phyloP scores from a whole-genome alignment of 2,329 filamentous ascomycete genomes.

The Aspergillus clavatus region DNA sequence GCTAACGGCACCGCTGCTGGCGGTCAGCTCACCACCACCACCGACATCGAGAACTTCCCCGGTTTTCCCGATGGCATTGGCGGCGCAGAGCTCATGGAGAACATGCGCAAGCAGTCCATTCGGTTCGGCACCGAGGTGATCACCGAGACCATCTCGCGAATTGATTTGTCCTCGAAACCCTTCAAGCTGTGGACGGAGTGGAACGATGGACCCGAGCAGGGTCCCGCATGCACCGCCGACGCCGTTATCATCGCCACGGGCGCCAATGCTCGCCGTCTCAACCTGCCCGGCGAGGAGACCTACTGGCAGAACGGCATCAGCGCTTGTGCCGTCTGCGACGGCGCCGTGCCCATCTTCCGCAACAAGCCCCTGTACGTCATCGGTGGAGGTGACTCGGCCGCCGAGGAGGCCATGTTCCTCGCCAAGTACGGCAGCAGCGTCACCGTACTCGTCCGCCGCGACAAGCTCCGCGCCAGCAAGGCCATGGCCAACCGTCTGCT shows the following conservation, averaged over 20 bases:
- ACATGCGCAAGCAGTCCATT: conserved; percentile 87
- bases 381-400: conserved; percentile 91
- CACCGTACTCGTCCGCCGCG: conserved; percentile 84
- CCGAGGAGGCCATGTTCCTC: conserved; percentile 94
- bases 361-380: conserved; percentile 95
- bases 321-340: conserved; percentile 95
- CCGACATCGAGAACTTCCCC: conserved; percentile 97
- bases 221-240: conserved; percentile 76
- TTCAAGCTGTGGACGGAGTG: conserved; percentile 96
- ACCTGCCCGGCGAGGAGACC: conserved; percentile 81
- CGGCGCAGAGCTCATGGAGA: conserved; percentile 86
- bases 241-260: conserved; percentile 91
- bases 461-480: conserved; percentile 79
- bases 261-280: conserved; percentile 79
- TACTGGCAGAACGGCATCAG: conserved; percentile 98
- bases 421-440: conserved; percentile 97
- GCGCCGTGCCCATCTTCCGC: conserved; percentile 93
- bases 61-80: conserved; percentile 88
- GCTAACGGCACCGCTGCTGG: conserved; percentile 94
- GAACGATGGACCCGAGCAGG: conserved; percentile 64
- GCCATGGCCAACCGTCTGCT: conserved; percentile 87
- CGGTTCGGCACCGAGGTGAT: conserved; percentile 90
- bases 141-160: conserved; percentile 82
- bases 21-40: conserved; percentile 95
- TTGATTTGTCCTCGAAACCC: conserved; percentile 77